These are phyloP conservation scores for Citrus glauca DNA, from an alignment of 345 rosid genomes.

Conservation along the genomic window DNA sequence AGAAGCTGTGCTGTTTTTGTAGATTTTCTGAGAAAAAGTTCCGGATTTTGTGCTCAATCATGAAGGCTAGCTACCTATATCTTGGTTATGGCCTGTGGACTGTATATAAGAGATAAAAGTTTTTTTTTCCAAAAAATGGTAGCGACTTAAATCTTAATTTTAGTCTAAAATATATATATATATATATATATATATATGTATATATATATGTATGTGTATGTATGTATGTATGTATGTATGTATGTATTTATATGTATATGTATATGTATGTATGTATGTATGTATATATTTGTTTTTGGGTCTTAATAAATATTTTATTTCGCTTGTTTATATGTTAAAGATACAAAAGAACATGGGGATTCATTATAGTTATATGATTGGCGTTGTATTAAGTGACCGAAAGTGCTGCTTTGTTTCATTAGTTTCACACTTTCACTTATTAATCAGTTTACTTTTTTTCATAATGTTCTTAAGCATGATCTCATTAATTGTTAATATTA, in stretches of 20 bases:
- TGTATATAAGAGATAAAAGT: rapidly evolving
- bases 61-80: background rate
- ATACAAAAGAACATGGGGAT: background rate
- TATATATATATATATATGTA: no score
- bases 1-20: background rate
- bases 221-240: no score
- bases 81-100: background rate
- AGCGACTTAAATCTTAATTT: no score
- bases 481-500: background rate
- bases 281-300: no score
- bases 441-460: background rate
- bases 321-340: no score
- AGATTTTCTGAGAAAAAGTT: background rate
- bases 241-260: no score
- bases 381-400: background rate
- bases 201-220: no score
- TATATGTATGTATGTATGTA: no score
- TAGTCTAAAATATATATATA: no score
- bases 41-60: background rate
- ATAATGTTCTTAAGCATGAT: background rate
- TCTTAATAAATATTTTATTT: no score
- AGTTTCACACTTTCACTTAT: background rate
- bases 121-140: no score
- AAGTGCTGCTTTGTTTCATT: background rate
- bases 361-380: background rate